A percentile compares a stretch with the other conserved stretches of the same genome.
These are phyloP conservation scores for Sphagnum contortum DNA, from an alignment of 225 moss, liverwort and hornwort species.

Conservation along the genomic window DNA sequence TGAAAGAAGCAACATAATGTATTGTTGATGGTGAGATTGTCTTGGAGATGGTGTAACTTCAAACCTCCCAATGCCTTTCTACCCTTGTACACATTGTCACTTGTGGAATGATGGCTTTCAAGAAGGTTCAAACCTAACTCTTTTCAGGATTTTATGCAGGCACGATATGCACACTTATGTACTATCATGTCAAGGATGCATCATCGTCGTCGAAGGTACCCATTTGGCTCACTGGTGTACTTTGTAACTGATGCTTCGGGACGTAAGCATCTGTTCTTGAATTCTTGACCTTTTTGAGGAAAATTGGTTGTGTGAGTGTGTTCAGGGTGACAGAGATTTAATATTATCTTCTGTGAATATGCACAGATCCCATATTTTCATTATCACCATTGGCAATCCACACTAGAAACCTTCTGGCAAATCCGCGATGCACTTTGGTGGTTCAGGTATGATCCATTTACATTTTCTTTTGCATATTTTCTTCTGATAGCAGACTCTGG, in stretches of 20 bases:
- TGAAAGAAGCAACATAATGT: too few species aligned
- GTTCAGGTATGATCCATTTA: slow-evolving; percentile 52
- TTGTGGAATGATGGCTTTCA: too few species aligned
- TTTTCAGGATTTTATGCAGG: slow-evolving; percentile 14
- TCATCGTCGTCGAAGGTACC: slow-evolving; percentile 67
- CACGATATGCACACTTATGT: slow-evolving; percentile 75
- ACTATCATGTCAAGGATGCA: slow-evolving; percentile 82
- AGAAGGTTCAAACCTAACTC: too few species aligned
- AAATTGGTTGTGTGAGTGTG: neutral
- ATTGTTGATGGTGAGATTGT: too few species aligned
- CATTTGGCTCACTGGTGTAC: slow-evolving; percentile 67
- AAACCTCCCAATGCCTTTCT: too few species aligned
- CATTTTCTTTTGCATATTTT: neutral
- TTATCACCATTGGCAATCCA: slow-evolving; percentile 95
- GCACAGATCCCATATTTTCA: slow-evolving; percentile 86
- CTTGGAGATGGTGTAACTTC: too few species aligned
- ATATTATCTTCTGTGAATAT: neutral
- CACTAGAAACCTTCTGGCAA: slow-evolving; percentile 92
- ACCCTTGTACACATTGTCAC: too few species aligned
- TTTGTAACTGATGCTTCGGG: slow-evolving; percentile 58
- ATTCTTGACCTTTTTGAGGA: neutral
- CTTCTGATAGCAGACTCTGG: too few species aligned
- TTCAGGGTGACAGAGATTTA: neutral
- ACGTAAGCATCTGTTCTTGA: slow-evolving; percentile 30
- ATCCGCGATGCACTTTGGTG: slow-evolving; percentile 89